A percentile compares a stretch with the other conserved stretches of the same genome.
Conservation (phyloP, 2,329 filamentous ascomycete species). For the Lecanosticta acicola region DNA sequence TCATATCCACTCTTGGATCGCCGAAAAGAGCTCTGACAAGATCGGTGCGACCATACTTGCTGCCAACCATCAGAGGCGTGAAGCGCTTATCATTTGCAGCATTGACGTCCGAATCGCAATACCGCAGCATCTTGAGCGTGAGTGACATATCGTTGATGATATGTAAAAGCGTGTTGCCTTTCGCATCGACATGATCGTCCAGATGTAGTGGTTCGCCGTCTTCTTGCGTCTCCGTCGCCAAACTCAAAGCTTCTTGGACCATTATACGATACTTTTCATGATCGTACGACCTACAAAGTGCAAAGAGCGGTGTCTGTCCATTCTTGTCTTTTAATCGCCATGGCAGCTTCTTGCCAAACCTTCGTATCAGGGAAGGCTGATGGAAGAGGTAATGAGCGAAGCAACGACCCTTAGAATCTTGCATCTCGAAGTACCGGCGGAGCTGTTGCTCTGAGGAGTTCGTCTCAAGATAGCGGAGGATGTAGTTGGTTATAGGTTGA, state of each 20-base stretch:
- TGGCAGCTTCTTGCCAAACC: constrained; percentile 70
- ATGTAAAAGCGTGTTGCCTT: constrained; percentile 92
- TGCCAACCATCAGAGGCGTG: constrained; percentile 94
- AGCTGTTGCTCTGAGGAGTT: constrained; percentile 53
- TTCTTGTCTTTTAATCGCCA: constrained; percentile 94
- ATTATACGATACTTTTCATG: constrained; percentile 80
- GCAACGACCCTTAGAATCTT: constrained; percentile 81
- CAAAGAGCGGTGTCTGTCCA: constrained; percentile 95
- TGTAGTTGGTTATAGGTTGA: constrained; percentile 64
- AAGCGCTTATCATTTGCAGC: constrained; percentile 92
- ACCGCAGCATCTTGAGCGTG: constrained; percentile 66
- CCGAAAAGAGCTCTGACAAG: constrained; percentile 84
- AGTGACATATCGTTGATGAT: constrained; percentile 83
- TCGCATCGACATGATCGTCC: constrained; percentile 86
- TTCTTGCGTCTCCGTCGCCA: constrained; percentile 67
- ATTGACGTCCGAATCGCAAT: constrained; percentile 93
- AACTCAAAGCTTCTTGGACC: constrained; percentile 74
- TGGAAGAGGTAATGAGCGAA: constrained; percentile 96
- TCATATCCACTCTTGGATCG: constrained; percentile 79
- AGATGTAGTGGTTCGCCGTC: constrained; percentile 78
- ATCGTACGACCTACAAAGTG: constrained; percentile 90
- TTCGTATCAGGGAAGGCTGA: constrained; percentile 70
- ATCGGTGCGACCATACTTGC: constrained; percentile 93
- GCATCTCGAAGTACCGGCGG: constrained; percentile 62
- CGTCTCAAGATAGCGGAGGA: constrained; percentile 64